Evolutionary conservation across 1,284 basidiomycete species (phyloP).

Genomic region (Pisolithus thermaeus): DNA sequence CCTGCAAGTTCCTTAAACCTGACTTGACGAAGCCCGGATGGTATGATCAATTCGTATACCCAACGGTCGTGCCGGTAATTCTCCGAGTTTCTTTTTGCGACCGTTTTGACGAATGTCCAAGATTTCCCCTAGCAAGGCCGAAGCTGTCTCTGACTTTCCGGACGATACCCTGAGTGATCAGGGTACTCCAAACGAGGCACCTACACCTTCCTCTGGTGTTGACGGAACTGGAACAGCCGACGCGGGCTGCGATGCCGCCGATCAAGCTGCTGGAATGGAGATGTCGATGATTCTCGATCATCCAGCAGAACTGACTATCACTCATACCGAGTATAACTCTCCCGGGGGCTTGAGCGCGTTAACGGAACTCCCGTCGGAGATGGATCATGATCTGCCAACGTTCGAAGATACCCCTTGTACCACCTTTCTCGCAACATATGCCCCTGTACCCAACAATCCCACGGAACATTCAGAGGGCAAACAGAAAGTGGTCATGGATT

Average conservation of each 20-base stretch:
- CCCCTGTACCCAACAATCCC: background rate
- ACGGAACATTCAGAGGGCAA: constrained; percentile 1
- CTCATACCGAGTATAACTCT: background rate
- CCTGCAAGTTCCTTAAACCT: constrained; percentile 38
- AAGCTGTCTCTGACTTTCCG: constrained; percentile 9
- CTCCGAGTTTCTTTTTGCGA: background rate
- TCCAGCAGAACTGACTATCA: background rate
- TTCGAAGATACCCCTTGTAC: background rate
- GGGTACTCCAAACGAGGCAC: background rate
- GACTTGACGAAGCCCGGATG: constrained; percentile 38
- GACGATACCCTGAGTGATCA: constrained; percentile 9
- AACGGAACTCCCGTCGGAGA: constrained; percentile 24
- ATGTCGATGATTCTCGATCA: background rate
- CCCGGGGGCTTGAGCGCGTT: constrained; percentile 19
- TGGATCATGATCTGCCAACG: constrained; percentile 9
- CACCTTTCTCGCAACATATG: background rate
- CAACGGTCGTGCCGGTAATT: constrained; percentile 21
- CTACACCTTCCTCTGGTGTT: background rate
- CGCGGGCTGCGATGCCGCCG: background rate
- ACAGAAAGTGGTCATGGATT: constrained; percentile 21
- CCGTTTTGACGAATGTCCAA: constrained; percentile 8
- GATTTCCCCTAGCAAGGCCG: constrained; percentile 17
- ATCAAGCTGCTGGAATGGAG: background rate
- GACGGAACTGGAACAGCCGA: background rate
- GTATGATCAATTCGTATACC: constrained; percentile 38